Percentiles rank a stretch among this genome's conserved stretches.
These are phyloP conservation scores for Vinca minor DNA, from an alignment of 257 asterid species.

Conservation along the genomic window DNA sequence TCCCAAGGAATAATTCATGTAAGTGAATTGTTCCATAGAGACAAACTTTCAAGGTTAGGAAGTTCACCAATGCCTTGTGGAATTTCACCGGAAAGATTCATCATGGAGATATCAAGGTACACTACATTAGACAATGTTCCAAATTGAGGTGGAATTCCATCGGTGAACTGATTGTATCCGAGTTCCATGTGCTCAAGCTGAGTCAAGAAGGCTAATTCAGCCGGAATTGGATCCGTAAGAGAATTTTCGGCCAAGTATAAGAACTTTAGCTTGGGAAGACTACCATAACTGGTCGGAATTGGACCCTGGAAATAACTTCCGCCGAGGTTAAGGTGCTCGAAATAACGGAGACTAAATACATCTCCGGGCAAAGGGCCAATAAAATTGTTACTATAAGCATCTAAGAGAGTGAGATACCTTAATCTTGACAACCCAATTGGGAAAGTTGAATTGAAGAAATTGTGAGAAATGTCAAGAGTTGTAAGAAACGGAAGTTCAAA, in stretches of 20 bases:
- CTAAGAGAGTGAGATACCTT: slow-evolving; percentile 33
- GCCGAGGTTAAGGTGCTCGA: slow-evolving; percentile 75
- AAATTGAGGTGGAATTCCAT: slow-evolving; percentile 43
- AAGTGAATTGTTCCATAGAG: no score
- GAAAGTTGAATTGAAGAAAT: slow-evolving; percentile 55
- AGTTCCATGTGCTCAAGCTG: slow-evolving; percentile 58
- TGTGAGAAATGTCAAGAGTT: slow-evolving; percentile 66
- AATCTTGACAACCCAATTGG: slow-evolving; percentile 54
- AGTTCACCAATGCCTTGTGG: slow-evolving; percentile 67
- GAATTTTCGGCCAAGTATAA: slow-evolving; percentile 63
- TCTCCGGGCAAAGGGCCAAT: slow-evolving; percentile 61
- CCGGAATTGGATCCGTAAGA: slow-evolving; percentile 53
- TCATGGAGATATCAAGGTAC: slow-evolving; percentile 57
- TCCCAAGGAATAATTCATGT: no score
- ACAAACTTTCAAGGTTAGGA: slow-evolving; percentile 56
- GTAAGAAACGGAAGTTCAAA: slow-evolving; percentile 48
- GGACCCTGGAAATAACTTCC: slow-evolving; percentile 73
- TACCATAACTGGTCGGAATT: slow-evolving; percentile 58
- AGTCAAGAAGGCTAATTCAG: slow-evolving; percentile 35
- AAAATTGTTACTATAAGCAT: slow-evolving; percentile 79
- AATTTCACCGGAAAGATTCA: slow-evolving; percentile 70
- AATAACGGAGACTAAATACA: slow-evolving; percentile 32
- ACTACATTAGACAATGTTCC: slow-evolving; percentile 33
- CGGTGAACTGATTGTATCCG: slow-evolving; percentile 57
- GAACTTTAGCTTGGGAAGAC: slow-evolving; percentile 22